These are phyloP conservation scores for Limnanthes douglasii DNA, from an alignment of 345 rosid species.

Conservation along the genomic window DNA sequence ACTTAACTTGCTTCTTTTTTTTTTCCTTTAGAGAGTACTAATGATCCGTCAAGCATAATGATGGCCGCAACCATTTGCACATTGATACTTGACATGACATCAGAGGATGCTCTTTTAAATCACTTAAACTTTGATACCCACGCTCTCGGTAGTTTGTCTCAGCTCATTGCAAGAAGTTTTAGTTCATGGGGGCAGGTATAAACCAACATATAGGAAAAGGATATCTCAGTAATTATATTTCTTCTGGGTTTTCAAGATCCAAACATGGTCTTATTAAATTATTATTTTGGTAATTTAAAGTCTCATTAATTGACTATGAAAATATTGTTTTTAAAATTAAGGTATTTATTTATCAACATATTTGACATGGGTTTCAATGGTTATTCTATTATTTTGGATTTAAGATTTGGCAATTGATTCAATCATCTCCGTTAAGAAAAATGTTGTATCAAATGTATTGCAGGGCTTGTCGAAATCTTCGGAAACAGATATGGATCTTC, in stretches of 20 bases:
- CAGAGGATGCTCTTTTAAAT: slow-evolving; percentile 57
- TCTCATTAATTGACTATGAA: background rate
- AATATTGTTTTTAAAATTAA: background rate
- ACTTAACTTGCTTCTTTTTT: background rate
- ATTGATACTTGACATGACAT: slow-evolving; percentile 45
- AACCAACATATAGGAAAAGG: background rate
- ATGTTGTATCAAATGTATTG: slow-evolving; percentile 2
- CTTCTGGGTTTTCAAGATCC: too few relatives aligned
- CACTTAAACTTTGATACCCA: slow-evolving; percentile 23
- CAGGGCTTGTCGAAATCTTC: slow-evolving; percentile 24
- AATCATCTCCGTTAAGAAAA: too few relatives aligned
- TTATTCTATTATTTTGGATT: too few relatives aligned
- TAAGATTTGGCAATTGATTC: too few relatives aligned
- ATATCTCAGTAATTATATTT: background rate
- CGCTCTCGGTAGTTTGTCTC: slow-evolving; percentile 24
- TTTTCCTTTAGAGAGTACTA: slow-evolving; percentile 17
- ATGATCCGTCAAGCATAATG: slow-evolving; percentile 34
- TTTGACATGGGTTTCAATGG: too few relatives aligned
- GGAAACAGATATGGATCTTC: slow-evolving; percentile 39
- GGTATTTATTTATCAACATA: background rate
- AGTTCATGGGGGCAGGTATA: slow-evolving; percentile 35
- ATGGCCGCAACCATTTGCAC: slow-evolving; percentile 79
- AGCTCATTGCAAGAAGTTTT: slow-evolving; percentile 43
- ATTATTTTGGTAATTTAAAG: too few relatives aligned
- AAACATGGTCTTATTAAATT: too few relatives aligned